These are phyloP conservation scores for Tetrapisispora namnaoensis DNA, from an alignment of 805 yeast species.

Conservation along the genomic window DNA sequence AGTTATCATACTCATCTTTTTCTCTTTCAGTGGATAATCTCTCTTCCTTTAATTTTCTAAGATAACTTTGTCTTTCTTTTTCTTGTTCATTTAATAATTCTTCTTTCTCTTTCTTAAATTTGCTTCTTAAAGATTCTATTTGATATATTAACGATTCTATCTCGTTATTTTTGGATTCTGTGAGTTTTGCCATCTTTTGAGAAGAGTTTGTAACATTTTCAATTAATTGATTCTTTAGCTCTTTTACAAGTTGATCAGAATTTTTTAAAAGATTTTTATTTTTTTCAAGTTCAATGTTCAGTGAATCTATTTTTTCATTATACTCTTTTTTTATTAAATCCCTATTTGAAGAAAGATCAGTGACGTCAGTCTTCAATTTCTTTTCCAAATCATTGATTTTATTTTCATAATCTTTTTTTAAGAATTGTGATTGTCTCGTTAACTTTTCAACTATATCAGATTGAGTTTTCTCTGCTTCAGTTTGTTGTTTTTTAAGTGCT, in stretches of 20 bases:
- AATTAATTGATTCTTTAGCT: constrained; percentile 13
- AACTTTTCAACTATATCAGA: neutral
- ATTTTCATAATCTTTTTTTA: neutral
- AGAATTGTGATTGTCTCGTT: neutral
- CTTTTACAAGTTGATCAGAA: constrained; percentile 3
- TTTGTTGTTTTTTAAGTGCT: neutral
- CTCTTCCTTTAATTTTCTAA: constrained; percentile 6
- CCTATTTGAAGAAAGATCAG: neutral
- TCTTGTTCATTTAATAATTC: constrained; percentile 1
- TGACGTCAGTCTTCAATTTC: neutral
- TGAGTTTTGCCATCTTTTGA: constrained; percentile 11
- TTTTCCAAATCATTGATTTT: neutral
- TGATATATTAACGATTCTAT: constrained; percentile 7
- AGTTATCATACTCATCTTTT: constrained; percentile 9
- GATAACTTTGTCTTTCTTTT: constrained; percentile 4
- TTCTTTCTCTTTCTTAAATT: constrained; percentile 2
- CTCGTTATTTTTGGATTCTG: constrained; percentile 13
- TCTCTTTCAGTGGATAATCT: constrained; percentile 9
- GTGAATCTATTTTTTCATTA: neutral
- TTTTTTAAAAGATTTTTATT: neutral
- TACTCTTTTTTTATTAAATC: neutral
- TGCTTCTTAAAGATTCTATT: neutral
- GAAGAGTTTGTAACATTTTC: constrained; percentile 15
- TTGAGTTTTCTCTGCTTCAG: neutral
- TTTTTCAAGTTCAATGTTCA: constrained; percentile 1